Evolutionary conservation across 768 basidiomycete species (phyloP), one percentile per base, ranked within the genome.

Genomic region (Roridomyces roridus): DNA sequence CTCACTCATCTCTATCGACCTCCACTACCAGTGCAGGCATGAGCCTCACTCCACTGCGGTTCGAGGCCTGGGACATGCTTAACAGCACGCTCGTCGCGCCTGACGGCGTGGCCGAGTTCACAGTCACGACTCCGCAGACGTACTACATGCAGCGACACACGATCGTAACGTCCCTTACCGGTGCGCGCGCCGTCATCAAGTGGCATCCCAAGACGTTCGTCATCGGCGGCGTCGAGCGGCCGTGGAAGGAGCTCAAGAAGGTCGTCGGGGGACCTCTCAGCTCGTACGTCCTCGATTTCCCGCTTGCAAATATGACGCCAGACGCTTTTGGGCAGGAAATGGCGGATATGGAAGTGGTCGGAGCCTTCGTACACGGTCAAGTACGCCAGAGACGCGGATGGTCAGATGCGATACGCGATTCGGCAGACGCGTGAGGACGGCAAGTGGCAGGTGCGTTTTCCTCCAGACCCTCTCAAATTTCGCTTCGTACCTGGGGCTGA

Each of bases 31-130:
- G n/a, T n/a, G n/a, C n/a, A n/a, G 4, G 31, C 46, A 47, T 47
- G 46, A 47, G 31, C n/a, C 46, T 29, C 34, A 47, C 21, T 21
- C 46, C 31, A 20, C 21, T 47, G 46, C 31, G 34, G 23, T 47
- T 47, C 34, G 31, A 47, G 20, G 29, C 46, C 5, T n/a, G n/a
- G 46, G 46, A 47, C 21, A 47, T 47, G 29, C 46, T 47, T 11
- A 47, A 47, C 29, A 47, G 46, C 29, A 34, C 31, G 31, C 46
- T 47, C 31, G 46, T 47, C 46, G 18, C 29, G 21, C 46, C 31
- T 8, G 46, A 47, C 34, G 31, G 46, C 20, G 29, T n/a, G 21
- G 12, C 15, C 20, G 46, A 47, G 34, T 47, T 35, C 34, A 47
- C 46, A 7, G 36, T 21, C 31, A 23, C 9, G 11, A 47, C 46